Conservation (phyloP, 352 stramenopile species). For the Pythium scleroteichum region DNA sequence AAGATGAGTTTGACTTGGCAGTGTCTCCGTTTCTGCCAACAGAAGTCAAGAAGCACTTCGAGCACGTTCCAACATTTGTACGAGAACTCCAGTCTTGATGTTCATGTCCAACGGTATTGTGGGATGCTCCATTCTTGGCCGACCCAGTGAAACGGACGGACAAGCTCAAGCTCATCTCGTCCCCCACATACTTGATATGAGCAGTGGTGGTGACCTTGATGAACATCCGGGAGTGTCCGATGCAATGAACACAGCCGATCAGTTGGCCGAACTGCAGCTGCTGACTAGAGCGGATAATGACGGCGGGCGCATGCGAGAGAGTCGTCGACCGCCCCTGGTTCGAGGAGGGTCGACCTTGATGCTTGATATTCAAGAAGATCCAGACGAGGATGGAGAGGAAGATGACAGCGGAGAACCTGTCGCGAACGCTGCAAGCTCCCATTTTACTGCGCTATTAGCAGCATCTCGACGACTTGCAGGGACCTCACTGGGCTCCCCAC, state of each 20-base stretch:
- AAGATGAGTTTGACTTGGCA: constrained; percentile 26
- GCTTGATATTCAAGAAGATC: constrained; percentile 15
- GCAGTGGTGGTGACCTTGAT: background rate
- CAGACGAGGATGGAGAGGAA: constrained; percentile 6
- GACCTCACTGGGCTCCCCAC: background rate
- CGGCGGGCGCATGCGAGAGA: background rate
- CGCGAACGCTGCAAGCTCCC: constrained; percentile 1
- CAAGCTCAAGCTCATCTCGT: background rate
- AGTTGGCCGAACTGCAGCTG: constrained; percentile 49
- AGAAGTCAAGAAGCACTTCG: constrained; percentile 26
- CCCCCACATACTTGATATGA: too few species aligned
- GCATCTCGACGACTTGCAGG: constrained; percentile 24
- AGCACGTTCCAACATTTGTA: constrained; percentile 25
- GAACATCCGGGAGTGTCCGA: background rate
- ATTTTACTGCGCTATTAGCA: constrained; percentile 21
- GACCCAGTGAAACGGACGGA: background rate
- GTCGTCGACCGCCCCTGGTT: constrained; percentile 3
- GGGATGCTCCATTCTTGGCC: constrained; percentile 9
- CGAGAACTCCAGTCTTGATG: constrained; percentile 18
- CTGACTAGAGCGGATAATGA: constrained; percentile 42
- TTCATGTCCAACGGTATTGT: background rate
- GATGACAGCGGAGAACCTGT: constrained; percentile 1
- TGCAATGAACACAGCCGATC: constrained; percentile 17
- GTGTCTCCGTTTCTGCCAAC: constrained; percentile 22
- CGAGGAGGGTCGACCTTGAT: constrained; percentile 6